Percentiles rank a stretch among this genome's conserved stretches.
Conservation (phyloP, 2,329 filamentous ascomycete species). For the Geosmithia putterillii region DNA sequence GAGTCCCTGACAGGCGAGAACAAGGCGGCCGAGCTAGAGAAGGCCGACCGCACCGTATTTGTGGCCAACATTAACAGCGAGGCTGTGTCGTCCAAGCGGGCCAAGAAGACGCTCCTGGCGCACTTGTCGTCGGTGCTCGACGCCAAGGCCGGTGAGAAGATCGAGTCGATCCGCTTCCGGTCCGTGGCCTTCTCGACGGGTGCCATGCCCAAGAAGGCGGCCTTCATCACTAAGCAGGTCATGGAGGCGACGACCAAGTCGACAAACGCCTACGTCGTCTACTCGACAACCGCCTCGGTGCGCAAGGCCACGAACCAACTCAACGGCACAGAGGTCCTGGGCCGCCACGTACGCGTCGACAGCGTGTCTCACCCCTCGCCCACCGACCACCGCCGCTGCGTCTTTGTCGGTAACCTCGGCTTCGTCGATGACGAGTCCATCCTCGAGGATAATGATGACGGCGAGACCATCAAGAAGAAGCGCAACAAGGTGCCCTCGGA, state of each 20-base stretch:
- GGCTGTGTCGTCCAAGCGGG: conserved; percentile 70
- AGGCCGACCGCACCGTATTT: conserved; percentile 83
- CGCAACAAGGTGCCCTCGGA: conserved; percentile 67
- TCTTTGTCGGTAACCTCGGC: conserved; percentile 92
- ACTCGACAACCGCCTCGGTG: conserved; percentile 62
- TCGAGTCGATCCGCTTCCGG: conserved; percentile 89
- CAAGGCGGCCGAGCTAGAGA: conserved; percentile 58
- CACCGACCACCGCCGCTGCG: conserved; percentile 75
- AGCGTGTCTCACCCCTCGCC: conserved; percentile 77
- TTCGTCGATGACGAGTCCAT: conserved; percentile 89
- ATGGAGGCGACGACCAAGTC: conserved; percentile 87
- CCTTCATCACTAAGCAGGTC: conserved; percentile 79
- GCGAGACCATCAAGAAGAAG: conserved; percentile 58
- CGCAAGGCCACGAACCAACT: conserved; percentile 63
- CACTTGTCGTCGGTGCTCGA: conserved; percentile 70
- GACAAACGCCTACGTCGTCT: conserved; percentile 90
- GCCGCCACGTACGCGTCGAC: conserved; percentile 83
- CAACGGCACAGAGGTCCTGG: conserved; percentile 75
- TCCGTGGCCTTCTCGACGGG: conserved; percentile 74
- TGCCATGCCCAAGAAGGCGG: conserved; percentile 81
- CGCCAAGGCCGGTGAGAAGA: conserved; percentile 47
- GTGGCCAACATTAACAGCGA: conserved; percentile 78
- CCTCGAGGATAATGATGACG: conserved; percentile 50
- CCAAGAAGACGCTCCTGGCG: conserved; percentile 62
- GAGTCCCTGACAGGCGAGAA: conserved; percentile 42